A percentile compares a stretch with the other conserved stretches of the same genome.
Conservation (phyloP, 768 basidiomycete species). For the Phaffia tasmanica region DNA sequence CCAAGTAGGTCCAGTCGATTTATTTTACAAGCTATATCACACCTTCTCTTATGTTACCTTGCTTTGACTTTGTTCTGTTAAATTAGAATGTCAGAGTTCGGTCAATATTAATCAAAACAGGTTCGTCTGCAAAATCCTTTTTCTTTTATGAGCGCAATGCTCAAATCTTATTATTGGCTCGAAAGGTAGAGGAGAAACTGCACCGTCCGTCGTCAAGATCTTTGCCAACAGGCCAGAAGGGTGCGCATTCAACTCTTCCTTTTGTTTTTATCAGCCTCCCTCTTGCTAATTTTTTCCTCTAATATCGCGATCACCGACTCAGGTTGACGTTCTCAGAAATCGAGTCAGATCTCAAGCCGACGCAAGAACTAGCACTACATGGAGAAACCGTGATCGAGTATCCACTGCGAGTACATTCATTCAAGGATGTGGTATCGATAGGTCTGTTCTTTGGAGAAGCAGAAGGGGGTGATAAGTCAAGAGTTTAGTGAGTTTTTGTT, state of each 20-base stretch:
- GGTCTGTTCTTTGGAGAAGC: constrained; percentile 21
- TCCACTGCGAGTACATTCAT: constrained; percentile 20
- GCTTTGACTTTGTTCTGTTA: no score
- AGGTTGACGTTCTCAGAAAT: not conserved
- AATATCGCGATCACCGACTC: constrained; percentile 16
- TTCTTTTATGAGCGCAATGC: not conserved
- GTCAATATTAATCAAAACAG: constrained; percentile 13
- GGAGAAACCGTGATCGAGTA: constrained; percentile 23
- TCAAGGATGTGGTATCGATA: constrained; percentile 24
- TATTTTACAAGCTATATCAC: not conserved
- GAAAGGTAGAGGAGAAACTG: constrained; percentile 17
- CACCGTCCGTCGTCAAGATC: constrained; percentile 12
- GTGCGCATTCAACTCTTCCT: not conserved
- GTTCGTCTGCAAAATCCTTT: not conserved
- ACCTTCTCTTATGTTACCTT: no score
- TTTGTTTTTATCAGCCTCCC: not conserved
- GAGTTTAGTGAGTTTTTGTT: constrained; percentile 19
- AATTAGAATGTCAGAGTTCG: not conserved
- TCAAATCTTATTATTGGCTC: no score
- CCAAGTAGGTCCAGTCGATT: constrained; percentile 8
- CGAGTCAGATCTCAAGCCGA: constrained; percentile 17
- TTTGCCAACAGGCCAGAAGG: constrained; percentile 21
- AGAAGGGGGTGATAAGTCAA: constrained; percentile 16
- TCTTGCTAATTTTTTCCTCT: not conserved
- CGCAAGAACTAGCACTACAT: constrained; percentile 23